phyloP scores from a whole-genome alignment of 495 filamentous ascomycete species.

The Hypomontagnella monticulosa region DNA sequence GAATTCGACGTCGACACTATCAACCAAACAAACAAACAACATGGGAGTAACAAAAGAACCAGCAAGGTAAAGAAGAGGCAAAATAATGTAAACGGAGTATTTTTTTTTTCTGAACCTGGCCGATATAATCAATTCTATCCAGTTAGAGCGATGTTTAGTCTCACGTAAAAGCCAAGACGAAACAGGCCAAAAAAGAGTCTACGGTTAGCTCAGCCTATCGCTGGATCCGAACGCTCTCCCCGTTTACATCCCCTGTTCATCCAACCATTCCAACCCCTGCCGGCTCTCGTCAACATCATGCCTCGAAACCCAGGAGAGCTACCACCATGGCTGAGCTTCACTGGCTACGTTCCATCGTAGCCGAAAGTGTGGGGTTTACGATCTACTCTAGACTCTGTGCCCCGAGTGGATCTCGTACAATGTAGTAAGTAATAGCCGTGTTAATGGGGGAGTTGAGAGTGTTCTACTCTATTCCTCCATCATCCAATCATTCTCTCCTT shows the following conservation, averaged over 20 bases:
- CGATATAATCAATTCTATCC: not conserved
- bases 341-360: slow-evolving; percentile 45
- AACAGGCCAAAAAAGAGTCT: slow-evolving; percentile 45
- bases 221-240: slow-evolving; percentile 19
- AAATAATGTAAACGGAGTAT: slow-evolving; percentile 1
- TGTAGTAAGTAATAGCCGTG: slow-evolving; percentile 29
- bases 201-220: slow-evolving; percentile 34
- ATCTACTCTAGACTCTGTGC: slow-evolving; percentile 33
- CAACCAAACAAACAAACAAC: slow-evolving; percentile 15
- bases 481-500: slow-evolving; percentile 43
- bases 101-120: not conserved
- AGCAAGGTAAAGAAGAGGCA: not conserved
- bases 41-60: no score
- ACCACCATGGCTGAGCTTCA: slow-evolving; percentile 43
- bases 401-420: slow-evolving; percentile 35
- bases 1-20: not conserved
- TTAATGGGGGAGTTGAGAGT: slow-evolving; percentile 13
- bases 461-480: slow-evolving; percentile 41
- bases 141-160: slow-evolving; percentile 31
- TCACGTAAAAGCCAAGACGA: slow-evolving; percentile 42
- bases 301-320: slow-evolving; percentile 43
- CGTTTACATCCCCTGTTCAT: slow-evolving; percentile 27
- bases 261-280: slow-evolving; percentile 16
- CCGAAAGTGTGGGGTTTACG: slow-evolving; percentile 35
- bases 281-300: slow-evolving; percentile 36